These are phyloP conservation scores for Vigna reflexopilosa DNA, from an alignment of 306 rosid species.

Conservation along the genomic window DNA sequence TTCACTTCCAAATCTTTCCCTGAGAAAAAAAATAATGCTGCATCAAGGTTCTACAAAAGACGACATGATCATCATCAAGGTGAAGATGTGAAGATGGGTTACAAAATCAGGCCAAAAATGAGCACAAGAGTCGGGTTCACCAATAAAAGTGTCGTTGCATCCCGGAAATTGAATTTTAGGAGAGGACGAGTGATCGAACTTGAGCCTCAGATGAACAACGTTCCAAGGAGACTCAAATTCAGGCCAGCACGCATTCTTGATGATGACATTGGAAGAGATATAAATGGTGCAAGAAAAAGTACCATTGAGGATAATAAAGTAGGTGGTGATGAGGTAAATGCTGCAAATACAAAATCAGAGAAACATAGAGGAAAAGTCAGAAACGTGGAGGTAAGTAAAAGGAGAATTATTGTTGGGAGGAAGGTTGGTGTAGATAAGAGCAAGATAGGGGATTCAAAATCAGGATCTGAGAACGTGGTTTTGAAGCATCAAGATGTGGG, in stretches of 20 bases:
- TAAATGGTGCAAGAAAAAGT: conserved; percentile 40
- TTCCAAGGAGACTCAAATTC: conserved; percentile 77
- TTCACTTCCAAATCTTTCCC: conserved; percentile 39
- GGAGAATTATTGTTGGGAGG: conserved; percentile 51
- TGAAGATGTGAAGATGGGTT: conserved; percentile 47
- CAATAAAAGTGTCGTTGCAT: conserved; percentile 44
- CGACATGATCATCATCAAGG: conserved; percentile 26
- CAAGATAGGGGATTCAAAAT: conserved; percentile 44
- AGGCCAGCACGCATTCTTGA: conserved; percentile 52
- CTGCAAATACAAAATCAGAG: conserved; percentile 45
- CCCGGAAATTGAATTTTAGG: conserved; percentile 62
- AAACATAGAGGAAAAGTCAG: conserved; percentile 46
- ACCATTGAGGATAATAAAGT: conserved; percentile 41
- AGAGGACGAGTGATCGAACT: conserved; percentile 72
- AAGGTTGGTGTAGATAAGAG: conserved; percentile 41
- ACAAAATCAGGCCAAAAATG: conserved; percentile 53
- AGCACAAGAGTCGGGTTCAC: conserved; percentile 45
- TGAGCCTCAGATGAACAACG: conserved; percentile 56
- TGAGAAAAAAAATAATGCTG: conserved; percentile 46
- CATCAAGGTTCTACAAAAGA: conserved; percentile 37
- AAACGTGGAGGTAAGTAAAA: conserved; percentile 50
- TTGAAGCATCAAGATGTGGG: conserved; percentile 66
- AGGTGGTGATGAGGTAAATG: conserved; percentile 48
- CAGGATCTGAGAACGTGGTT: conserved; percentile 63
- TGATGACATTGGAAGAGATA: conserved; percentile 52